A percentile compares a stretch with the other conserved stretches of the same genome.
phyloP scores from a whole-genome alignment of 164 flowering plant genomes.

The Macadamia tetraphylla region DNA sequence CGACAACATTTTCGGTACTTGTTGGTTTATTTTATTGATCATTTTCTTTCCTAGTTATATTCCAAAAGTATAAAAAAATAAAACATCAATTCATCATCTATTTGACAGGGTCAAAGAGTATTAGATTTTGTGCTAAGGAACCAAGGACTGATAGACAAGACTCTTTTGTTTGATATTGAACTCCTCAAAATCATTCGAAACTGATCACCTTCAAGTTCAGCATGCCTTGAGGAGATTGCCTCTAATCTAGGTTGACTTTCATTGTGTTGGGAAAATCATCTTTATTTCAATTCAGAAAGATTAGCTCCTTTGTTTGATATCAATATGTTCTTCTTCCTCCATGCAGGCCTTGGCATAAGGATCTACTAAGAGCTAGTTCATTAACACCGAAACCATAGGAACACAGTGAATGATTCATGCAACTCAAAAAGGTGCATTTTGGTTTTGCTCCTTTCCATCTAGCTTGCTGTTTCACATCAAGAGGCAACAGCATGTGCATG shows the following conservation, averaged over 20 bases:
- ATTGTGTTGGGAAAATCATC: not conserved
- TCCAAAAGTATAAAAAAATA: not conserved
- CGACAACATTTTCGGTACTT: constrained; percentile 85
- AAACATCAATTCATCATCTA: not conserved
- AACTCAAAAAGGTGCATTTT: not conserved
- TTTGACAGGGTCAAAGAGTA: constrained; percentile 86
- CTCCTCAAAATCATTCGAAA: constrained; percentile 71
- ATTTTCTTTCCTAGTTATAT: not conserved
- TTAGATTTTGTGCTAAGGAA: constrained; percentile 91
- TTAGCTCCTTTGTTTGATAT: not conserved
- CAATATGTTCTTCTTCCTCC: not conserved
- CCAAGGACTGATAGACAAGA: constrained; percentile 95
- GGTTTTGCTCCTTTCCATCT: not conserved
- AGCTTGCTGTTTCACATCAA: not conserved
- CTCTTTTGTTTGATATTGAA: constrained; percentile 88
- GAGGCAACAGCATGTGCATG: constrained; percentile 3
- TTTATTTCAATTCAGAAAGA: not conserved
- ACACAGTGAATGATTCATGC: not conserved
- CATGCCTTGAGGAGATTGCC: not conserved
- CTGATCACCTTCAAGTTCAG: constrained; percentile 19
- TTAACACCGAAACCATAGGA: constrained; percentile 2
- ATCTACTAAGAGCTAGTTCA: not conserved
- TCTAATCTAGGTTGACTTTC: constrained; percentile 1
- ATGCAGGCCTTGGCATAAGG: constrained; percentile 5
- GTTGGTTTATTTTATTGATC: not conserved